Evolutionary conservation across 164 flowering plant species (phyloP), one percentile per base, ranked within the genome.

Genomic region (Taxillus chinensis): DNA sequence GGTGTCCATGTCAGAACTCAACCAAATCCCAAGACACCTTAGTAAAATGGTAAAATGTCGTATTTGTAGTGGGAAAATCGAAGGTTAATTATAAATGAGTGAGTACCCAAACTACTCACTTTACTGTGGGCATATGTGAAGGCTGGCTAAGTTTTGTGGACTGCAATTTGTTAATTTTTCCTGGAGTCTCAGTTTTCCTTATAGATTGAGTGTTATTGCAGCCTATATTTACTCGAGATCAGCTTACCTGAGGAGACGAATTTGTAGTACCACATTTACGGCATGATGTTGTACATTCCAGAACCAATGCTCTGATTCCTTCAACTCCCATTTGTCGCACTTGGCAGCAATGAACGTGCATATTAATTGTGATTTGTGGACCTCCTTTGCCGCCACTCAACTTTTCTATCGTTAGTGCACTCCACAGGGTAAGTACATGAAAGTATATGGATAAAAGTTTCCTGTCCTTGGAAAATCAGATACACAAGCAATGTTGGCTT

Each of bases 211-310:
- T 27, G 27, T 27, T 27, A 27, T 27, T 76, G 76, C 87, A 86
- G 92, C 75, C 69, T 93, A 12, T 93, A 93, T 70, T 88, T 93
- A 70, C 90, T 90, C 27, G 89, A 90, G 72, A 78, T 88, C 65
- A 90, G 98, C 86, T 80, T 93, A 68, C 97, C 98, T 1, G 71
- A 74, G 72, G 97, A 90, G 54, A 79, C 87, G 80, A 78, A 81
- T 78, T 70, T 82, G 72, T 83, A 79, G 72, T 40, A 55, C 8
- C 63, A 4, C 17, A 16, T 39, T 10, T 11, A 41, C 15, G 13
- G 13, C 49, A 37, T 16, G 38, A 27, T 45, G 55, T 65, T 56
- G 63, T 65, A 62, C 62, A 37, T 17, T 46, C 46, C 48, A 64
- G 56, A 39, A 68, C 14, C 52, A 46, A 39, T 49, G 56, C 8